These are phyloP conservation scores for Citrullus amarus DNA, from an alignment of 306 rosid genomes.

Conservation along the genomic window DNA sequence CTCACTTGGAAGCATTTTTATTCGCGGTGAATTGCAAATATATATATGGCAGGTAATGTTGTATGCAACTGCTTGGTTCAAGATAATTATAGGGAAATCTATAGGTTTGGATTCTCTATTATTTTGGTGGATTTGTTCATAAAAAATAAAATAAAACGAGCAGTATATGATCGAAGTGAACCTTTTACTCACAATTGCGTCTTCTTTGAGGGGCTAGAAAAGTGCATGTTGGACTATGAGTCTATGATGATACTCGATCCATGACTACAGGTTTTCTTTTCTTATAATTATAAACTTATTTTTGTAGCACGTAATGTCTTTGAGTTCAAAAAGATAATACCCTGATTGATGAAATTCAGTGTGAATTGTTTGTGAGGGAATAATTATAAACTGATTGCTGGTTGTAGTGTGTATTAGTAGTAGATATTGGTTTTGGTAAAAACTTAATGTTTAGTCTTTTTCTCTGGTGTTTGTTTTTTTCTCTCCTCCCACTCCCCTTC, in stretches of 20 bases:
- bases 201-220: background rate
- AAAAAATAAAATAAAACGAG: background rate
- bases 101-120: background rate
- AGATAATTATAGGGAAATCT: background rate
- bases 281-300: background rate
- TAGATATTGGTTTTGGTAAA: background rate
- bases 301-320: background rate
- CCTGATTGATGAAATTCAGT: background rate
- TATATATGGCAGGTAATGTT: slow-evolving; percentile 66
- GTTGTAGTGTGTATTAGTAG: background rate
- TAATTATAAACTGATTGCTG: background rate
- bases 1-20: slow-evolving; percentile 39
- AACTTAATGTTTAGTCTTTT: background rate
- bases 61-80: slow-evolving; percentile 26
- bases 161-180: background rate
- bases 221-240: background rate
- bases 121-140: background rate
- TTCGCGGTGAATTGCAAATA: slow-evolving; percentile 43
- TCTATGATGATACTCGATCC: background rate
- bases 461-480: background rate
- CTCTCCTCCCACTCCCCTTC: background rate
- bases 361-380: background rate
- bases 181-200: background rate
- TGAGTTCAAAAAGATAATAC: background rate
- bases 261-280: background rate